Evolutionary conservation across 2,329 filamentous ascomycete species (phyloP).

Genomic region (Xylariaceae sp.): DNA sequence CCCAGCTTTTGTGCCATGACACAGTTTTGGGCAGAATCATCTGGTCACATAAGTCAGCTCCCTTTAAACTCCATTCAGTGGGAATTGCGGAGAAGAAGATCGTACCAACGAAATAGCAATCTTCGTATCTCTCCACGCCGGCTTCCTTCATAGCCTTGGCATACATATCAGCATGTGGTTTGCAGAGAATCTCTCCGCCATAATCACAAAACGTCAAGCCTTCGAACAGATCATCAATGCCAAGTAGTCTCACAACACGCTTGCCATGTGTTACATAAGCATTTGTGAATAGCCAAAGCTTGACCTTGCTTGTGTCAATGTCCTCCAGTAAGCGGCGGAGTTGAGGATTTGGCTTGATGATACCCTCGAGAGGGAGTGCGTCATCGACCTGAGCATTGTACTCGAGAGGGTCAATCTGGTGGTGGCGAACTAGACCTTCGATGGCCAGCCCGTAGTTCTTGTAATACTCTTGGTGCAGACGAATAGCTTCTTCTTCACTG

Average conservation of each 20-base stretch:
- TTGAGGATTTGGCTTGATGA: conserved; percentile 74
- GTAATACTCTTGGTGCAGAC: conserved; percentile 89
- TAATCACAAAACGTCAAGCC: conserved; percentile 97
- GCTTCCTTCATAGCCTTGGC: conserved; percentile 86
- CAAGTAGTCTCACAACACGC: conserved; percentile 75
- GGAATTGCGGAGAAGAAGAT: neutral
- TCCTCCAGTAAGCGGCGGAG: conserved; percentile 74
- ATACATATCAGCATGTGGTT: conserved; percentile 80
- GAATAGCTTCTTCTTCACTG: conserved; percentile 70
- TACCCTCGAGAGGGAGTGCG: conserved; percentile 78
- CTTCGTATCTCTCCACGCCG: conserved; percentile 59
- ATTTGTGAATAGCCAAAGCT: conserved; percentile 92
- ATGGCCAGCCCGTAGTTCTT: conserved; percentile 95
- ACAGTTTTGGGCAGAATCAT: conserved; percentile 85
- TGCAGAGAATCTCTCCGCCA: conserved; percentile 68
- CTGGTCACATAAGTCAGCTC: conserved; percentile 40
- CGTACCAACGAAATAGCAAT: conserved; percentile 92
- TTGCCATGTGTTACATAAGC: conserved; percentile 87
- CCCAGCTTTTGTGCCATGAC: conserved; percentile 71
- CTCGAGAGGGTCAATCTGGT: conserved; percentile 90
- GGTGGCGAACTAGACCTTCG: conserved; percentile 87
- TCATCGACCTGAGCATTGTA: conserved; percentile 96
- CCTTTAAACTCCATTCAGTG: neutral
- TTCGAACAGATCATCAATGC: conserved; percentile 85
- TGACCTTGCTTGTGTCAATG: conserved; percentile 79